phyloP scores from a whole-genome alignment of 148 eudicot genomes.

The Euryodendron excelsum region DNA sequence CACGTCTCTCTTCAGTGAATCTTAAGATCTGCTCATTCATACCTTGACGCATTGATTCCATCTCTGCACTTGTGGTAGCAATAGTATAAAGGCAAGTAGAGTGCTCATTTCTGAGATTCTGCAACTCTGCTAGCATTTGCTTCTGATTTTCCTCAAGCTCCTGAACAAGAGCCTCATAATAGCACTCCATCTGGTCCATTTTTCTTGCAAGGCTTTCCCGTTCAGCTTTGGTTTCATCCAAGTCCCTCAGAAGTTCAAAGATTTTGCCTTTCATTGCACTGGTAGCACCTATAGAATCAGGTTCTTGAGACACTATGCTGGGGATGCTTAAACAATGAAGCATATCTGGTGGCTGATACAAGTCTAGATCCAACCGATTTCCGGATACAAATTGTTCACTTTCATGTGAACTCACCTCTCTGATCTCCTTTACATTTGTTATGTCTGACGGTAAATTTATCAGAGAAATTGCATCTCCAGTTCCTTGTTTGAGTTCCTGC shows the following conservation, averaged over 20 bases:
- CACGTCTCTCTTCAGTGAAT: constrained; percentile 65
- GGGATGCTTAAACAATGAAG: constrained; percentile 50
- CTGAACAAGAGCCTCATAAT: constrained; percentile 92
- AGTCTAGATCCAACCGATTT: constrained; percentile 65
- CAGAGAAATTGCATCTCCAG: constrained; percentile 30
- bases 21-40: constrained; percentile 60
- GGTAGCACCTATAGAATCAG: constrained; percentile 45
- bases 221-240: constrained; percentile 76
- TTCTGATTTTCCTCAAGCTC: constrained; percentile 96
- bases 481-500: constrained; percentile 51
- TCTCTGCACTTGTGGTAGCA: constrained; percentile 62
- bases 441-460: constrained; percentile 28
- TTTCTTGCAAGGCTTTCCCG: constrained; percentile 62
- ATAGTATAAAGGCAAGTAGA: constrained; percentile 71
- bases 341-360: constrained; percentile 76
- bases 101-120: constrained; percentile 81
- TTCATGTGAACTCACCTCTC: constrained; percentile 24
- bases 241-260: constrained; percentile 68
- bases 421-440: constrained; percentile 19
- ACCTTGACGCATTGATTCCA: constrained; percentile 73
- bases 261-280: constrained; percentile 66
- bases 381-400: constrained; percentile 35
- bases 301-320: constrained; percentile 46
- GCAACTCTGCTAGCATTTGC: constrained; percentile 79
- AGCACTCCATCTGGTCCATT: constrained; percentile 95